Conservation (phyloP, 2,329 filamentous ascomycete genomes). For the Fusarium sp. region DNA sequence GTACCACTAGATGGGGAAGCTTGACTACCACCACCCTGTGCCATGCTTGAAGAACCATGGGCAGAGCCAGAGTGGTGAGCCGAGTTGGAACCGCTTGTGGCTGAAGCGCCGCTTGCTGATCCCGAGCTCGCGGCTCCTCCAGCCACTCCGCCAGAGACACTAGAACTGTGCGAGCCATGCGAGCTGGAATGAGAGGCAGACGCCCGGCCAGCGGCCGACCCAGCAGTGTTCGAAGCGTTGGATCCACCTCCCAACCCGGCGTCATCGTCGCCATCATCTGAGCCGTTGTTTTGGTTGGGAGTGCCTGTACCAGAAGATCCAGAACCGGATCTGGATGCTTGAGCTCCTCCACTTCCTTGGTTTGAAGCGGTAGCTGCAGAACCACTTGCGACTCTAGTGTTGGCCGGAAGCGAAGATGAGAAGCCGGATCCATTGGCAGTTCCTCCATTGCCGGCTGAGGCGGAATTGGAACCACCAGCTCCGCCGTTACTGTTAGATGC, state of each 20-base stretch:
- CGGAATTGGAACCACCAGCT: not conserved
- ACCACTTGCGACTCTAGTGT: not conserved
- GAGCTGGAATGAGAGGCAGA: not conserved
- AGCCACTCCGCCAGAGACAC: not conserved
- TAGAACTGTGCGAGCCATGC: not conserved
- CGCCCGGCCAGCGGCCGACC: fast-evolving
- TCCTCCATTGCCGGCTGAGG: not conserved
- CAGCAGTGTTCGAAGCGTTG: not conserved
- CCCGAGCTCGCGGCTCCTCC: not conserved
- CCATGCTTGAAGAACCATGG: not conserved
- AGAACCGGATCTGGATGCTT: not conserved
- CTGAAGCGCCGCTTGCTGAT: not conserved
- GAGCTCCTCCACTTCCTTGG: not conserved
- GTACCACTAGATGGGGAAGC: not conserved
- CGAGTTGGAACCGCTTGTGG: not conserved
- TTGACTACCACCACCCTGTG: not conserved
- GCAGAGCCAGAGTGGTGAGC: not conserved
- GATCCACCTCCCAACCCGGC: not conserved
- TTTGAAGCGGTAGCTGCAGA: not conserved
- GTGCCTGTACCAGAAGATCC: not conserved
- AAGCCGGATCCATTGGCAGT: not conserved
- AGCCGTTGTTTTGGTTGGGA: not conserved
- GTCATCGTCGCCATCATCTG: not conserved
- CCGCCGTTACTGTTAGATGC: not conserved
- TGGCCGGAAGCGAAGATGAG: not conserved